These are phyloP conservation scores for Entrophospora sp. DNA, from an alignment of 192 early-diverging fungal genomes.

Conservation along the genomic window DNA sequence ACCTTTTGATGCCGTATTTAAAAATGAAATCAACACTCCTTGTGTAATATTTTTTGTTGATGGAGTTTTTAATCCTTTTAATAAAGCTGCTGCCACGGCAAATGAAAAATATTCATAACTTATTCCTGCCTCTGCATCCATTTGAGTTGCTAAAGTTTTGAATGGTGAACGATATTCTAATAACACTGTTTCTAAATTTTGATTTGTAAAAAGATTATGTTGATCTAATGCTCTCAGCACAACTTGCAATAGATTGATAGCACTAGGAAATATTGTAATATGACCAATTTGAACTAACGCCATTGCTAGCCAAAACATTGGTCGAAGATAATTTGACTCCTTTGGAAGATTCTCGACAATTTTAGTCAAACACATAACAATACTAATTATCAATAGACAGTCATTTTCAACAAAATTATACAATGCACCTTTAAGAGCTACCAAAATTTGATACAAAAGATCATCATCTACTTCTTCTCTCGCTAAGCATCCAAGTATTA, in stretches of 20 bases:
- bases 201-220: constrained; percentile 59
- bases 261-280: constrained; percentile 67
- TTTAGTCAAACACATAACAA: constrained; percentile 84
- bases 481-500: constrained; percentile 79
- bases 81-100: constrained; percentile 67
- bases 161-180: constrained; percentile 64
- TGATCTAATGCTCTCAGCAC: constrained; percentile 70
- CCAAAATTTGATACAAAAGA: constrained; percentile 86
- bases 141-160: constrained; percentile 54
- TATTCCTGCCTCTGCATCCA: constrained; percentile 70
- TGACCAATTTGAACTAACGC: constrained; percentile 82
- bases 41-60: constrained; percentile 66
- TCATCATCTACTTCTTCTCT: constrained; percentile 88
- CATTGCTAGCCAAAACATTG: constrained; percentile 88
- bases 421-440: constrained; percentile 79
- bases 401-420: constrained; percentile 78
- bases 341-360: constrained; percentile 77
- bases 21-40: constrained; percentile 58
- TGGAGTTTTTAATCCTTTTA: constrained; percentile 76
- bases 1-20: constrained; percentile 63
- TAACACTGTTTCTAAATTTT: constrained; percentile 63
- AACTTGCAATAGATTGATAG: constrained; percentile 58
- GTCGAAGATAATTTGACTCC: constrained; percentile 72
- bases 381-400: constrained; percentile 69
- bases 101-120: constrained; percentile 87